Conservation (phyloP, 768 basidiomycete species). For the Mycena galericulata region DNA sequence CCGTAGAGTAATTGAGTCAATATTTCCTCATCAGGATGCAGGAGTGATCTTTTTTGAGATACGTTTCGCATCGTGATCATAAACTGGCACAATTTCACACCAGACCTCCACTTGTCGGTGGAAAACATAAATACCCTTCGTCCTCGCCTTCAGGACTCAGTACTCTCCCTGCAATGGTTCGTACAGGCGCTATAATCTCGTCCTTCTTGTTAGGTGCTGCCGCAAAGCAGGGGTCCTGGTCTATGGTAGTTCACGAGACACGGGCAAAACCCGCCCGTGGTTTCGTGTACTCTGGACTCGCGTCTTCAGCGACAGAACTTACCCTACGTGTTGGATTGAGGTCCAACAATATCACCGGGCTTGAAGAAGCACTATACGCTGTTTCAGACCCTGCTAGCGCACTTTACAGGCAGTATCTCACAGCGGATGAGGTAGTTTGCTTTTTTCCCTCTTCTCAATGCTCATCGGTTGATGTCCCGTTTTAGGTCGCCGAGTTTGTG, state of each 20-base stretch:
- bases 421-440: neutral
- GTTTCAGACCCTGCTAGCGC: constrained; percentile 2
- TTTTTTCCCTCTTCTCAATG: neutral
- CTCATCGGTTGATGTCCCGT: too few species aligned
- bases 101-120: too few species aligned
- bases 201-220: too few species aligned
- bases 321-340: constrained; percentile 1
- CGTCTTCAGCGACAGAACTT: neutral
- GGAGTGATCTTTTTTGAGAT: too few species aligned
- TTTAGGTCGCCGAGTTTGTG: constrained; percentile 44
- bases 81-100: too few species aligned
- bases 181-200: too few species aligned
- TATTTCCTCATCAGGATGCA: too few species aligned
- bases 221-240: neutral
- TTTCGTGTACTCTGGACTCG: neutral
- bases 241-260: constrained; percentile 10
- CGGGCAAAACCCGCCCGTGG: neutral
- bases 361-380: neutral
- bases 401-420: neutral
- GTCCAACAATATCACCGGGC: constrained; percentile 5
- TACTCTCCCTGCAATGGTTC: too few species aligned
- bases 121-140: too few species aligned
- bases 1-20: too few species aligned
- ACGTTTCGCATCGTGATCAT: too few species aligned
- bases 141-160: too few species aligned